These are phyloP conservation scores for Didymella arachidicola DNA, from an alignment of 2,329 filamentous ascomycete species.

Conservation along the genomic window DNA sequence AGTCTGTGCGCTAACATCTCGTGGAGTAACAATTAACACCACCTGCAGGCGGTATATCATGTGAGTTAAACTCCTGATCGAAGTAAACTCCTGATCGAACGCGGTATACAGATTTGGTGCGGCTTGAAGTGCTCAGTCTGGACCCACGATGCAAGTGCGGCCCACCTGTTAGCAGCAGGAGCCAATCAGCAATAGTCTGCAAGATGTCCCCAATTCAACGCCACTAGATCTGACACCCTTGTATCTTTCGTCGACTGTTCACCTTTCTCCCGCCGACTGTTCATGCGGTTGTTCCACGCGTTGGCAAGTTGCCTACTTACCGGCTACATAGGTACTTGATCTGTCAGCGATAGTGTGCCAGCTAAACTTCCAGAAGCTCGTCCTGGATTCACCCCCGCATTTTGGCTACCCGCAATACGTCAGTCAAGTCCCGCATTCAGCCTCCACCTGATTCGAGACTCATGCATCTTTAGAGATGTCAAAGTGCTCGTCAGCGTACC, in stretches of 20 bases:
- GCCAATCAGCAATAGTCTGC: conserved; percentile 9
- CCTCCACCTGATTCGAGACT: conserved; percentile 1
- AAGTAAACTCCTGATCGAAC: too few relatives aligned
- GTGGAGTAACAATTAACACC: too few relatives aligned
- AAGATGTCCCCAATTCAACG: not conserved
- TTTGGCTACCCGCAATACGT: conserved; percentile 11
- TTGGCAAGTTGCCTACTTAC: conserved; percentile 11
- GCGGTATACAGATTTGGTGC: not conserved
- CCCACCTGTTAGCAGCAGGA: not conserved
- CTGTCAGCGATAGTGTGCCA: conserved; percentile 6
- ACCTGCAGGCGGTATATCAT: too few relatives aligned
- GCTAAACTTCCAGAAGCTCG: conserved; percentile 8
- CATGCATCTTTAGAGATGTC: not conserved
- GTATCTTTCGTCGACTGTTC: not conserved
- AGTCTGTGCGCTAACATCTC: too few relatives aligned
- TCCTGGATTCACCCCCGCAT: not conserved
- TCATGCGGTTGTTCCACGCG: not conserved
- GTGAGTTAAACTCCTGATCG: too few relatives aligned
- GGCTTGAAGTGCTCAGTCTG: not conserved
- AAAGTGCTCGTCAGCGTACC: not conserved
- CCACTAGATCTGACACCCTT: not conserved
- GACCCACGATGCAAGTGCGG: not conserved
- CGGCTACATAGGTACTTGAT: conserved; percentile 6
- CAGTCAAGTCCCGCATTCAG: conserved; percentile 9
- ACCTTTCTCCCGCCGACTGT: not conserved